Evolutionary conservation across 768 basidiomycete species (phyloP), one percentile per base, ranked within the genome.

Genomic region (Trametes maxima): DNA sequence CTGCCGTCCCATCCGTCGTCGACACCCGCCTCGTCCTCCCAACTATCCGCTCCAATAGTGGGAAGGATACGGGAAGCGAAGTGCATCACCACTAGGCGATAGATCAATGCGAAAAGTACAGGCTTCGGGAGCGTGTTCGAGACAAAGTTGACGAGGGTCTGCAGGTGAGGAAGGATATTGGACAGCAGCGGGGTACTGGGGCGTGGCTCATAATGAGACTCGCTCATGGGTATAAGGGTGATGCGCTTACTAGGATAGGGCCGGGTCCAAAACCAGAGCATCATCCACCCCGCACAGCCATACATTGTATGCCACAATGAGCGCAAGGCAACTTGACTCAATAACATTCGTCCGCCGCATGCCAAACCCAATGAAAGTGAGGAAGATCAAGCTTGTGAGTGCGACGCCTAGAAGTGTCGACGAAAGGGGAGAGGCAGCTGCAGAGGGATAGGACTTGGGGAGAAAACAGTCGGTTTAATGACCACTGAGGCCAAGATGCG

Each of bases 311-410:
- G 93, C 92, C 43, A 97, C 83, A 72, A 95, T 93, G 25, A 95
- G 79, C 3, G 92, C 88, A 25, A 98, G 84, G 49, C 91, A 86
- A 2, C 90, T 88, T 3, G 94, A 94, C 73, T 98, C 95, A 57
- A 97, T 89, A 50, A 96, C 90, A 68, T 96, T 96, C 43, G 95
- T 96, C 53, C 92, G 82, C 56, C 93, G 85, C 63, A 95, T 74
- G 8, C 85, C 86, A 73, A 98, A 95, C 6, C 95, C 95, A 64
- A 98, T 96, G 66, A 91, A 80, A 1, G 94, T 94, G 43, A 97
- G 80, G 76, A 97, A 98, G 33, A 96, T 74, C 70, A 96, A 89
- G 11, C 93, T 86, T 0, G 95, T 94, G 59, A 96, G 77, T 2
- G 93, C 92, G 2, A 88, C 89, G 2, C 95, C 95, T 17, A 98